phyloP scores from a whole-genome alignment of 208 protist species.

The Trypanosoma brucei region DNA sequence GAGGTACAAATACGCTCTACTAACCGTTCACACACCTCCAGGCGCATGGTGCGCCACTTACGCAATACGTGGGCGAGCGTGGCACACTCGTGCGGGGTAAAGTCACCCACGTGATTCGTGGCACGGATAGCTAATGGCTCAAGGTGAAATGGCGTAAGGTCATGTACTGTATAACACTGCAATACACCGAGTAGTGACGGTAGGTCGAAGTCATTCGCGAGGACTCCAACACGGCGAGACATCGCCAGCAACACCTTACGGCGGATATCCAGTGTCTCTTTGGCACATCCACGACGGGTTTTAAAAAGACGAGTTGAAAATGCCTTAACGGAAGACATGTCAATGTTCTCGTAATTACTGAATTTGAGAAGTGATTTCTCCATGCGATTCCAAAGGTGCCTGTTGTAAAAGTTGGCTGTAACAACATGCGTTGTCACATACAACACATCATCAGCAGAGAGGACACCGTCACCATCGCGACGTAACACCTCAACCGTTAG shows the following conservation, averaged over 20 bases:
- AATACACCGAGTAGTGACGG: slow-evolving; percentile 80
- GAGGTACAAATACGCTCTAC: slow-evolving; percentile 74
- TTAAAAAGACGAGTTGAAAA: slow-evolving; percentile 87
- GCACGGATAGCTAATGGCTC: slow-evolving; percentile 78
- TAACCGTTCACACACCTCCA: slow-evolving; percentile 84
- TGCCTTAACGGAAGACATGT: slow-evolving; percentile 80
- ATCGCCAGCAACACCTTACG: slow-evolving; percentile 78
- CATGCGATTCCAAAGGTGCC: slow-evolving; percentile 85
- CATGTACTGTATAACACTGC: slow-evolving; percentile 87
- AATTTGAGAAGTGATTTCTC: slow-evolving; percentile 47
- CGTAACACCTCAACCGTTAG: slow-evolving; percentile 80
- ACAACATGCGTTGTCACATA: slow-evolving; percentile 84
- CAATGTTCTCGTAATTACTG: slow-evolving; percentile 66
- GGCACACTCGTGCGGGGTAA: slow-evolving; percentile 84
- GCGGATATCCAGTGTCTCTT: slow-evolving; percentile 79
- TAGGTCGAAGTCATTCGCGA: slow-evolving; percentile 88
- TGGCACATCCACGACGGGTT: slow-evolving; percentile 68
- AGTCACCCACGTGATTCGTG: slow-evolving; percentile 80
- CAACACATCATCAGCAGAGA: slow-evolving; percentile 83
- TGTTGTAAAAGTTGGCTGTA: slow-evolving; percentile 85
- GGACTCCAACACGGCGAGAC: slow-evolving; percentile 58
- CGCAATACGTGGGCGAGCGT: slow-evolving; percentile 77
- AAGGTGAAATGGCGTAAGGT: slow-evolving; percentile 66
- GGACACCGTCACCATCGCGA: slow-evolving; percentile 74
- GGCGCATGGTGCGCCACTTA: slow-evolving; percentile 67